Base-by-base conservation (phyloP, 306 rosid species). In the Fragaria iinumae region DNA sequence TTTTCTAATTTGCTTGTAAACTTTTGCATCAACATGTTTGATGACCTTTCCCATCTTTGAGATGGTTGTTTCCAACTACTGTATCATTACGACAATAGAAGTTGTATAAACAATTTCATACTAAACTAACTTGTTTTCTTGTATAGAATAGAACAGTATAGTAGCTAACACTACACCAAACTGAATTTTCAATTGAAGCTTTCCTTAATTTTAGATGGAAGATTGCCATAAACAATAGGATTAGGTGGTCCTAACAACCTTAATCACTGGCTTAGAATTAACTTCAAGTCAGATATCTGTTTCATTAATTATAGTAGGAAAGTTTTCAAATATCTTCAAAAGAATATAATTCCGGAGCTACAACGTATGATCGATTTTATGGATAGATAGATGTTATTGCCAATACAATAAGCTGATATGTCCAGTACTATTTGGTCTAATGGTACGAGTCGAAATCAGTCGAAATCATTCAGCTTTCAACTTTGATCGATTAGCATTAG, bases 1-100 rank as follows among this genome's bases (percentile, higher is more conserved):
- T 76, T 56, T 80, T 89, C 87, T 83, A 83, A 60, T 74, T 62
- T 69, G 79, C 69, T 71, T 44, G 57, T 1, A 5, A 65, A 45
- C 73, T 72, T 59, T 14, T 52, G 27, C 52, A 57, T 74, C 44
- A 27, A 43, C 14, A 57, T 59, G 71, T 47, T 76, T 55, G 49
- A 47, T 44, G 72, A 67, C 72, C 75, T 49, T 74, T 64, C 48
- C 79, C 44, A 39, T 50, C 55, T 29, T 29, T 67, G 36, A 67
- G 53, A 74, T 74, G 68, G 36, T 74, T 44, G n/a, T 25, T 25
- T 59, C 79, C 41, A 68, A 18, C 83, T 34, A 36, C 76, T 36
- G 18, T 56, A 56, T 20, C 38, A 20, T 38, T 14, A 56, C 43
- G 20, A 43, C 25, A 8, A 18, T 27, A 74, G 0, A 38, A 36